These are phyloP conservation scores for Geotrichum candidum DNA, from an alignment of 1,139 yeast genomes.

Conservation along the genomic window DNA sequence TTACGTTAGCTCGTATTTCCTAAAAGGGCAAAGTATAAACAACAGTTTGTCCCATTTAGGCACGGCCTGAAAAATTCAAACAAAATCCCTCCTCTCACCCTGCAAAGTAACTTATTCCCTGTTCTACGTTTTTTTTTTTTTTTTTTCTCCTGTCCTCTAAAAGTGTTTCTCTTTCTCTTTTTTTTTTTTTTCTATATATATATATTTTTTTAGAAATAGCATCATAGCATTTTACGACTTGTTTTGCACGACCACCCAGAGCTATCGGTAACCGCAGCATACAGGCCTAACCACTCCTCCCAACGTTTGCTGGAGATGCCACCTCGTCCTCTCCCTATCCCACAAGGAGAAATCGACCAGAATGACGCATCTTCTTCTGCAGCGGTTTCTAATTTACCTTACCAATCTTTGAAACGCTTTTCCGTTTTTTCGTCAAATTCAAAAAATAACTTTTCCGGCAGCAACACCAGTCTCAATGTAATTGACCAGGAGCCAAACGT, in stretches of 20 bases:
- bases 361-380: background rate
- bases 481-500: background rate
- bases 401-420: constrained; percentile 8
- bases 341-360: background rate
- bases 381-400: background rate
- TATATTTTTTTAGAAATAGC: background rate
- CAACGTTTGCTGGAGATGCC: background rate
- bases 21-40: background rate
- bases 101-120: background rate
- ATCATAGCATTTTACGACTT: background rate
- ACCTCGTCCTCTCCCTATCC: background rate
- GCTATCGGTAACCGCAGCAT: background rate
- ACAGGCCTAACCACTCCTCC: background rate
- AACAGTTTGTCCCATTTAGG: background rate
- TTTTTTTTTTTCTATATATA: background rate
- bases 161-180: background rate
- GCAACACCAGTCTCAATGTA: background rate
- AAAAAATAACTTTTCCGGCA: background rate
- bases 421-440: constrained; percentile 3
- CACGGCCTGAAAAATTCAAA: background rate
- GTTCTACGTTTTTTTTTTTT: background rate
- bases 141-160: background rate
- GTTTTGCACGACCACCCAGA: background rate
- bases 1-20: background rate
- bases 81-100: background rate